phyloP scores from a whole-genome alignment of 805 yeast species.

The Ogataea trehalophila region DNA sequence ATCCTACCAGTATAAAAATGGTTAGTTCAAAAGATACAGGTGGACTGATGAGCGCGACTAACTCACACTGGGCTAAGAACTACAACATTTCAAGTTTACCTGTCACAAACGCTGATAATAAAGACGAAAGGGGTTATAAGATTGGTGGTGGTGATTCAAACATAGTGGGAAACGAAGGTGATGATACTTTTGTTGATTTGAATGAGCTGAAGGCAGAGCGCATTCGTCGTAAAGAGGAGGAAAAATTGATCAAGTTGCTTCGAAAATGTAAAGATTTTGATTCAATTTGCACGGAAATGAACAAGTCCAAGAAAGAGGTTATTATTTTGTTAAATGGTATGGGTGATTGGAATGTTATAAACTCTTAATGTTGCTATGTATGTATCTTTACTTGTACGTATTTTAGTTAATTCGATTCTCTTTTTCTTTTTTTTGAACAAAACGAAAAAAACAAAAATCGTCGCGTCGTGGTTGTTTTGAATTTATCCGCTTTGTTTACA shows the following conservation, averaged over 20 bases:
- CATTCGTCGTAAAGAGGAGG: conserved; percentile 27
- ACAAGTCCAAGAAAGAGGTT: conserved; percentile 49
- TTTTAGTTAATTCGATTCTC: no score
- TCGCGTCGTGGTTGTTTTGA: no score
- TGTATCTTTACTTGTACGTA: no score
- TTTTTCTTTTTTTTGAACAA: no score
- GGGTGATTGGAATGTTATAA: conserved; percentile 47
- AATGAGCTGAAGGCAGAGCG: conserved; percentile 18
- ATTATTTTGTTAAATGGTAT: conserved; percentile 39
- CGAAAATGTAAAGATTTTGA: conserved; percentile 55
- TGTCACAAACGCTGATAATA: conserved; percentile 11
- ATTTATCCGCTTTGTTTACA: no score
- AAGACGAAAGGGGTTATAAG: conserved; percentile 10
- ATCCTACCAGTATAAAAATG: conserved; percentile 53
- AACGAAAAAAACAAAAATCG: no score
- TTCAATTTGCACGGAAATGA: conserved; percentile 65
- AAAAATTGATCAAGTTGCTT: conserved; percentile 39
- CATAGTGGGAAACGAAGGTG: conserved; percentile 3
- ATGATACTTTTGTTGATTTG: conserved; percentile 15
- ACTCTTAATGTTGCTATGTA: conserved; percentile 13
- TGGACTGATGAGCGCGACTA: conserved; percentile 3
- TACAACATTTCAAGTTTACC: conserved; percentile 17
- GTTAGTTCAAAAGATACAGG: conserved; percentile 33
- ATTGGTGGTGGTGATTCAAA: conserved; percentile 16
- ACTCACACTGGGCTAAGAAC: conserved; percentile 3